phyloP scores from a whole-genome alignment of 495 filamentous ascomycete genomes.

The Daldinia grandis region DNA sequence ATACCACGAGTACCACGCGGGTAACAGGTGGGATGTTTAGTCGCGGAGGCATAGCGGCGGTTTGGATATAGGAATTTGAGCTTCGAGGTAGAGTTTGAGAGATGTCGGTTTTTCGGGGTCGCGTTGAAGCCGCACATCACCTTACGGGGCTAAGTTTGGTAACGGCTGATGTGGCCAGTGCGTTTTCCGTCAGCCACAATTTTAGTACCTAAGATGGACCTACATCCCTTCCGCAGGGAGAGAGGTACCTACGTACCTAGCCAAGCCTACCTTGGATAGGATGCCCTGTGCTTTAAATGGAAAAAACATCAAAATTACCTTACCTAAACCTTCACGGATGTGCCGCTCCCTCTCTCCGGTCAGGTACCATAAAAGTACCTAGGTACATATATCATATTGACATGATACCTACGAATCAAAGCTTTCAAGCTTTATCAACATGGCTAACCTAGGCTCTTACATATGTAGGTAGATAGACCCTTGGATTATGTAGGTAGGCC shows the following conservation, averaged over 20 bases:
- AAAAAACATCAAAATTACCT: constrained; percentile 28
- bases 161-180: constrained; percentile 30
- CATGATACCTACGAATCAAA: not conserved
- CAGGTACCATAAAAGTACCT: not conserved
- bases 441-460: not conserved
- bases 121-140: constrained; percentile 31
- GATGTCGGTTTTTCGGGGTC: constrained; percentile 38
- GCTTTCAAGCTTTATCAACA: not conserved
- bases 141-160: constrained; percentile 31
- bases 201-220: constrained; percentile 6
- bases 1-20: constrained; percentile 75
- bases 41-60: constrained; percentile 73
- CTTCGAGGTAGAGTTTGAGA: constrained; percentile 22
- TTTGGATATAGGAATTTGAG: constrained; percentile 26
- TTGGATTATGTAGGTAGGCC: not conserved
- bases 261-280: not conserved
- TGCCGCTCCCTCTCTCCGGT: constrained; percentile 19
- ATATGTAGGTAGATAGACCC: no score
- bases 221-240: not conserved
- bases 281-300: constrained; percentile 22
- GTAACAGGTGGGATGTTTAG: constrained; percentile 94
- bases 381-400: not conserved
- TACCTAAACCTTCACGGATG: constrained; percentile 32
- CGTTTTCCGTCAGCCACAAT: constrained; percentile 28
- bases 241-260: no score